Base-by-base conservation (phyloP, 257 asterid species). In the Anisodus acutangulus region DNA sequence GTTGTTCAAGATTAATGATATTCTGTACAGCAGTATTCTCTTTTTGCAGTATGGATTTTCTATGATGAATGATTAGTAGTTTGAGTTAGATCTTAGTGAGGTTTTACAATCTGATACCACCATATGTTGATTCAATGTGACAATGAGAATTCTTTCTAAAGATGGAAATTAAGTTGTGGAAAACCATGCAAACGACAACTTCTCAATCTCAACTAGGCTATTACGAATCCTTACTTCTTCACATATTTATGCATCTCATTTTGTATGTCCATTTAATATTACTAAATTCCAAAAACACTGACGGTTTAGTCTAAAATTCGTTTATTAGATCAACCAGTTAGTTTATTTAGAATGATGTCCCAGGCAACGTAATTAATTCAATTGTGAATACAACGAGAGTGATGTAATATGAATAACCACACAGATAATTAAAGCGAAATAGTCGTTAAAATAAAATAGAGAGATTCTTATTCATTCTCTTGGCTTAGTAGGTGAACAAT, bases 31-130 rank as follows among this genome's bases (percentile, higher is more conserved):
- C 80, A 5, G 80, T 41, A 41, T 5, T 13, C 47, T 9, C 64
- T 76, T 49, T 74, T 74, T 47, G 80, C 59, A 49, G 19, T 74
- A 49, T 26, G 13, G 26, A 76, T 26, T 76, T 37, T 69, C 11
- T 16, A 16, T 69, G 26, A 22, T 22, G 26, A 15, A 69, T 69
- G 31, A 39, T 69, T 8, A 69, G 54, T 69, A 16, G 31, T 69
- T 39, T 69, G 53, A 69, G 78, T 39, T 69, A 69, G 54, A 69
- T 69, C 54, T 69, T 39, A 69, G 78, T 39, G 78, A 7, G 8
- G 45, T 3, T 41, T 41, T 41, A 41, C 45, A 41, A 49, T 49
- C 54, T 8, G 11, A 39, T 69, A 69, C 78, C 31, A 8, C 26
- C 26, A 22, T 69, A 69, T 41, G 54, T 69, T 69, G 4, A 69